Conservation (phyloP, 306 rosid species). For the Trifolium fragiferum region DNA sequence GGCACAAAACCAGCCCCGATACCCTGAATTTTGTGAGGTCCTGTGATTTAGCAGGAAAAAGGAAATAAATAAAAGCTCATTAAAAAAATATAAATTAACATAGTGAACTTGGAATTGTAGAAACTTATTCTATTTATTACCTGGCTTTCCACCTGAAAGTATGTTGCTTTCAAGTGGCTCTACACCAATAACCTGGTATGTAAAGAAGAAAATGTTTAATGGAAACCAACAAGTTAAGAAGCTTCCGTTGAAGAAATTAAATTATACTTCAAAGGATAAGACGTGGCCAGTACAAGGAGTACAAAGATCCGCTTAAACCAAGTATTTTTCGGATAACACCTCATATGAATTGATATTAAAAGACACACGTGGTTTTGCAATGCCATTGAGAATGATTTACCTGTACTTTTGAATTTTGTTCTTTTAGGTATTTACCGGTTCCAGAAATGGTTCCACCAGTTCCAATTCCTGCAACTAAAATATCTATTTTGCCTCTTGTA, state of each 20-base stretch:
- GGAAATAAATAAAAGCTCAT: constrained; percentile 30
- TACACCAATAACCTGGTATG: constrained; percentile 80
- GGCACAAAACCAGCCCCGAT: constrained; percentile 99
- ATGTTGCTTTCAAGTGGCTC: constrained; percentile 97
- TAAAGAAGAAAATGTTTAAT: constrained; percentile 37
- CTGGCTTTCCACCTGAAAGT: constrained; percentile 97
- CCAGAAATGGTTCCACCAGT: constrained; percentile 99
- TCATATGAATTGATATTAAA: constrained; percentile 26
- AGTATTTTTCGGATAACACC: constrained; percentile 14
- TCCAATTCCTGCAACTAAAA: constrained; percentile 95
- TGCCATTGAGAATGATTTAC: constrained; percentile 47
- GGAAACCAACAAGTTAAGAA: constrained; percentile 34
- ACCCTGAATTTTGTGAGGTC: constrained; percentile 99
- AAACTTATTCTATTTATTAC: constrained; percentile 54
- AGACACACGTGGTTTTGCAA: constrained; percentile 8
- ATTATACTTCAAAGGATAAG: constrained; percentile 21
- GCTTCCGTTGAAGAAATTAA: constrained; percentile 26
- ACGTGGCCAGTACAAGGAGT: constrained; percentile 23
- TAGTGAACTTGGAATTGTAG: constrained; percentile 27
- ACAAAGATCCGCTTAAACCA: constrained; percentile 17
- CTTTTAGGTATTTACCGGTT: constrained; percentile 78
- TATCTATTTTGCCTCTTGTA: constrained; percentile 92
- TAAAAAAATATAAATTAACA: constrained; percentile 5
- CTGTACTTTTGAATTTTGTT: constrained; percentile 82
- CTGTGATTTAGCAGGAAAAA: constrained; percentile 53